Base-by-base conservation (phyloP, 768 basidiomycete species). In the Boletus barrowsii region DNA sequence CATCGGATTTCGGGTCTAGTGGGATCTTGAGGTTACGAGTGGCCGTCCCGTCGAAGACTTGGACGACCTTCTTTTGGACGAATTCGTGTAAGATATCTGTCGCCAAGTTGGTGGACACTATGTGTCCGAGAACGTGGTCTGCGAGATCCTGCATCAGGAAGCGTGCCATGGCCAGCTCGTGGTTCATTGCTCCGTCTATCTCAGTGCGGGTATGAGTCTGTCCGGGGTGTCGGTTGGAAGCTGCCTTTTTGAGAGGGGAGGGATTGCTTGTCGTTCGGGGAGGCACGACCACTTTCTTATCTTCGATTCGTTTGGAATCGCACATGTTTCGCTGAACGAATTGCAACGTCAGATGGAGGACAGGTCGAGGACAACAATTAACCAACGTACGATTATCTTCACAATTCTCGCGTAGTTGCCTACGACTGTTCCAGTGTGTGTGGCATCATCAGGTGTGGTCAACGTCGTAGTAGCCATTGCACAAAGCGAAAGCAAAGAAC, bases 91-190 rank as follows among this genome's bases (percentile, higher is more conserved):
- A 17, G 7, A 56, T 56, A 10, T 58, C 54, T 13, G 24, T 36
- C 5, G 54, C 50, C 32, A 56, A 4, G 5, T 37, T 26, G 0
- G 54, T 58, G n/a, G 46, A 48, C 0, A 56, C 42, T 7, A 45
- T 32, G 11, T 51, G 36, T 2, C 51, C 55, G 2, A 59, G 42
- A 1, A 54, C 42, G 1, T 58, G 61, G 32, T 59, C 56, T 1
- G 61, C 60, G 5, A 62, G 58, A 40, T 64, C 61, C 3, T 57
- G 13, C 14, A 47, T 36, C 7, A 58, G n/a, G 18, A 44, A 53
- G 3, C 48, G 58, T 22, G 47, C 61, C 7, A 39, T 42, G 3
- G 37, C 54, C 24, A 60, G 49, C 41, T 60, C 58, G 30, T 43
- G 26, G 4, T 41, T 22, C 8, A 64, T 35, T 9, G 48, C 54